Evolutionary conservation across 2,329 filamentous ascomycete species (phyloP).

Genomic region (Ophiostoma himal-ulmi): DNA sequence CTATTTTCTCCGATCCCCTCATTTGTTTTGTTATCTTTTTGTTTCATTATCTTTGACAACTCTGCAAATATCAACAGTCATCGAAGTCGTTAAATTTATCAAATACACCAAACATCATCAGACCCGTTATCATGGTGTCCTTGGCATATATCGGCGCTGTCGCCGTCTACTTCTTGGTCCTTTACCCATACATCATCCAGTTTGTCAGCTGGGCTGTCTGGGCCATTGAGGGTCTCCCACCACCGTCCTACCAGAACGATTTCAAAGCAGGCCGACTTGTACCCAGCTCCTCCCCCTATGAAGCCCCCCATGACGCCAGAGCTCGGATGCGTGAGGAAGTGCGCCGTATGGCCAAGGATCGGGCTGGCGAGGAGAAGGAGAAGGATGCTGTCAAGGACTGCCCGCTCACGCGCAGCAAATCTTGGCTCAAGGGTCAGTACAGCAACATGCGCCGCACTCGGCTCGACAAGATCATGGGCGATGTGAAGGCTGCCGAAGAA

Average conservation of each 20-base stretch:
- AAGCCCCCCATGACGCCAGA: not conserved
- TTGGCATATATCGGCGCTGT: not conserved
- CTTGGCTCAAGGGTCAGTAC: not conserved
- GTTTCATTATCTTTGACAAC: not conserved
- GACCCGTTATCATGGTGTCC: not conserved
- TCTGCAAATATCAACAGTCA: not conserved
- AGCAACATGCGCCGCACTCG: not conserved
- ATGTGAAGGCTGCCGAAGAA: not conserved
- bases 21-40: no score
- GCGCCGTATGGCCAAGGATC: not conserved
- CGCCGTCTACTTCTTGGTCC: slow-evolving; percentile 1
- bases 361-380: not conserved
- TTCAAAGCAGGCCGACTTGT: not conserved
- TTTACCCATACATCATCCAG: slow-evolving; percentile 7
- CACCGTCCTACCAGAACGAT: no score
- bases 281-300: not conserved
- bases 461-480: slow-evolving; percentile 1
- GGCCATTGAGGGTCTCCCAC: slow-evolving; percentile 8
- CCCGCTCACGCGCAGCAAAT: not conserved
- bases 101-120: not conserved
- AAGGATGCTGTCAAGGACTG: not conserved
- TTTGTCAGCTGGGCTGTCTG: slow-evolving; percentile 13
- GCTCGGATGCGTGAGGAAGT: not conserved
- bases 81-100: no score
- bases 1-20: not conserved